Evolutionary conservation across 805 yeast species (phyloP), one percentile per base, ranked within the genome.

Genomic region (Debaryomyces maramus): DNA sequence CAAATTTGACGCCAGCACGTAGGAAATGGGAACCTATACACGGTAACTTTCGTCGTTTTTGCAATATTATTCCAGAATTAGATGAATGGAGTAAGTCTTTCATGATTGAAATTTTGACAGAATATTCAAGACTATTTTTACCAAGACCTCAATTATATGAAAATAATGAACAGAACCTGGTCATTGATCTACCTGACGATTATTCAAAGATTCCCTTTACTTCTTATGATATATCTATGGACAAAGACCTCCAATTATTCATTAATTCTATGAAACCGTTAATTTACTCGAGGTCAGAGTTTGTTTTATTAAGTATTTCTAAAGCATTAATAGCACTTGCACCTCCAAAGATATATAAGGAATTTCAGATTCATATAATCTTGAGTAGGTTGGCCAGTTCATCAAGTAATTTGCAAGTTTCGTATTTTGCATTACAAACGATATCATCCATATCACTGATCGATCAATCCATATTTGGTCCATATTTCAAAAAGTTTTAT

Each of bases 1-100:
- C 77, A 38, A 77, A 81, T 0, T 30, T 53, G 6, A 33, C 33
- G 2, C 13, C 44, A 6, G 36, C 39, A 7, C 34, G 38, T 17
- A 75, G 78, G 22, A 70, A 75, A 31, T 73, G 85, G 59, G 85
- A 78, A 2, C 59, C 85, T 23, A 60, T 91, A 2, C 98, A 93
- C 56, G 78, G 83, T 2, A 79, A 81, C 49, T 85, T 74, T 55
- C 73, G 85, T 21, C 72, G 80, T 15, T 73, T 75, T 36, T 80
- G 88, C 43, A 53, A 65, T 1, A 60, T 71, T 22, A 46, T 79
- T 19, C 47, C 53, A 0, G 68, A 73, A 1, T 68, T 91, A 39
- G 95, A 89, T 43, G 83, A 82, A 38, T 87, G 89, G 85, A 64
- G 88, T 6, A 89, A 85, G 52, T 59, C 73, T 0, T 54, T 67